phyloP scores from a whole-genome alignment of 139 green algal species.

The Picochlorum sp. region DNA sequence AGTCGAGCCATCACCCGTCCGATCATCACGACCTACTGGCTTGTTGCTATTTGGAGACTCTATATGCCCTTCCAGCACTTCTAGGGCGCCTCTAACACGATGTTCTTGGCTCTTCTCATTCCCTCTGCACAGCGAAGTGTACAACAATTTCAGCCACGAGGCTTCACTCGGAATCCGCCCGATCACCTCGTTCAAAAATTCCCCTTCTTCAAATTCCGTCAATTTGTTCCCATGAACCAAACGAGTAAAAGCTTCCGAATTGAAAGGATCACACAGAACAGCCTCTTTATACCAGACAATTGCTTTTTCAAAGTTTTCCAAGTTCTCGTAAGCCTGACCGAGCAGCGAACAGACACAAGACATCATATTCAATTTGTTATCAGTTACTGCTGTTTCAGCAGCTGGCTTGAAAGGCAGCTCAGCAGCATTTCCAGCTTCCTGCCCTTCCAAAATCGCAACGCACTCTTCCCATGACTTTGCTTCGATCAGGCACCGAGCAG shows the following conservation, averaged over 20 bases:
- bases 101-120: too few relatives aligned
- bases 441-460: slow-evolving; percentile 53
- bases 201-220: slow-evolving; percentile 57
- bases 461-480: slow-evolving; percentile 83
- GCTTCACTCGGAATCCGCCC: slow-evolving; percentile 28
- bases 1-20: not conserved
- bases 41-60: too few relatives aligned
- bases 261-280: slow-evolving; percentile 75
- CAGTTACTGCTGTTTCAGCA: not conserved
- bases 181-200: slow-evolving; percentile 44
- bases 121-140: slow-evolving; percentile 42
- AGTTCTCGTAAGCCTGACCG: slow-evolving; percentile 57
- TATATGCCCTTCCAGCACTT: too few relatives aligned
- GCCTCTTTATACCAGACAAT: slow-evolving; percentile 41
- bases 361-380: slow-evolving; percentile 7
- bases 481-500: slow-evolving; percentile 63
- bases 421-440: slow-evolving; percentile 24
- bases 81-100: too few relatives aligned
- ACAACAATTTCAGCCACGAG: slow-evolving; percentile 70
- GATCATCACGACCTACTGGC: not conserved
- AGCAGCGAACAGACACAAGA: slow-evolving; percentile 61
- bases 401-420: slow-evolving; percentile 6
- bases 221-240: slow-evolving; percentile 86
- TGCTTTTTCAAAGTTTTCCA: slow-evolving; percentile 68
- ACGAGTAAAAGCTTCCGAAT: slow-evolving; percentile 81